Conservation (phyloP, 169 alveolate species). For the Plasmodium malariae region DNA sequence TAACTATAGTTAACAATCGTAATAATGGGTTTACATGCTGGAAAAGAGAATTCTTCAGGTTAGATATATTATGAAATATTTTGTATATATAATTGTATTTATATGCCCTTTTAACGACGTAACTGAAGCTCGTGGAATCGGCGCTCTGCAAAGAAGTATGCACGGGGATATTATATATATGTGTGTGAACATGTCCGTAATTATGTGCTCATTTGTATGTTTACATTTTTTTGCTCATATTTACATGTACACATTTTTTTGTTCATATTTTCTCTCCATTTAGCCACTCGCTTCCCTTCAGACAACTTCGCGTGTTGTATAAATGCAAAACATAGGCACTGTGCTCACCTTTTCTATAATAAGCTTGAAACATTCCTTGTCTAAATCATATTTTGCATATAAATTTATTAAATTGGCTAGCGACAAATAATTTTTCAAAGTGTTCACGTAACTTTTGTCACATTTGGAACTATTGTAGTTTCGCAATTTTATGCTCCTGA, state of each 20-base stretch:
- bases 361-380: constrained; percentile 20
- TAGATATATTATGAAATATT: constrained; percentile 17
- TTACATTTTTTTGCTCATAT: background rate
- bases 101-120: constrained; percentile 50
- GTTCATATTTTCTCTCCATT: too few species aligned
- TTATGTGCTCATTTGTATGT: background rate
- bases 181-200: background rate
- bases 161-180: too few species aligned
- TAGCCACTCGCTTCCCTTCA: background rate
- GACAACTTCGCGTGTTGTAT: background rate
- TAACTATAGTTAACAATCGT: background rate
- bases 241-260: background rate
- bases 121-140: background rate
- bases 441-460: background rate
- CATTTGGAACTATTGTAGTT: constrained; percentile 21
- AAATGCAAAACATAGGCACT: too few species aligned
- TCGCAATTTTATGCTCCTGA: constrained; percentile 27
- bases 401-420: constrained; percentile 20
- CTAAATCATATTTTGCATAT: constrained; percentile 19
- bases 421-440: constrained; percentile 34
- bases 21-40: constrained; percentile 12
- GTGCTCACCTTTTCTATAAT: constrained; percentile 17
- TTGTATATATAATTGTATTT: constrained; percentile 59
- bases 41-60: constrained; percentile 2
- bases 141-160: background rate